Evolutionary conservation across 2,329 filamentous ascomycete species (phyloP).

Genomic region (Aspergillus quadrilineatus): DNA sequence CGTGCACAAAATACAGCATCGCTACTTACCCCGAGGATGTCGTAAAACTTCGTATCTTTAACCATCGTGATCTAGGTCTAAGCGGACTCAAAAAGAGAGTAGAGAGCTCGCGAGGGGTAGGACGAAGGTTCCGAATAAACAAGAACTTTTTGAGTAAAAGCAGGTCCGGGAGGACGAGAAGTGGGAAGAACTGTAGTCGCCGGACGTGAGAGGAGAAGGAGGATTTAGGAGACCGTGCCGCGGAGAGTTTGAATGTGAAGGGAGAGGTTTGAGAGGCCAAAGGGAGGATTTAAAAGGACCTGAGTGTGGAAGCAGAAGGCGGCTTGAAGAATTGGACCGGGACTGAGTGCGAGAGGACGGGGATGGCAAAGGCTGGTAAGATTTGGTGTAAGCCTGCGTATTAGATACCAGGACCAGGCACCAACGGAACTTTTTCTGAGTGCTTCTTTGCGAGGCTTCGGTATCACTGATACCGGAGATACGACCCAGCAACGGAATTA

Average conservation of each 20-base stretch:
- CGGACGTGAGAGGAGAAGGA: conserved; percentile 13
- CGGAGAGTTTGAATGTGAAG: conserved; percentile 9
- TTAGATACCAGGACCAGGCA: conserved; percentile 21
- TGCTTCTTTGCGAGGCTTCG: conserved; percentile 10
- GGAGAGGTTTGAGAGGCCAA: conserved; percentile 10
- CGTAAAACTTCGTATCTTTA: conserved; percentile 52
- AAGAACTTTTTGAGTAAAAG: conserved; percentile 21
- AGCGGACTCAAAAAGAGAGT: conserved; percentile 16
- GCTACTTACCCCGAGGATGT: conserved; percentile 47
- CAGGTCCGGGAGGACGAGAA: conserved; percentile 5
- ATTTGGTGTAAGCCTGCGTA: conserved; percentile 11
- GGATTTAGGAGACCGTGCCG: background rate
- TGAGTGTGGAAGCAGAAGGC: conserved; percentile 14
- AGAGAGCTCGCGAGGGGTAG: conserved; percentile 2
- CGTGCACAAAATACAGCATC: background rate
- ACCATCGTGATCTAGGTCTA: conserved; percentile 45
- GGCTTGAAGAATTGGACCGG: conserved; percentile 10
- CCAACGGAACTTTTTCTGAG: conserved; percentile 7
- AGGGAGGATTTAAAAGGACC: conserved; percentile 17
- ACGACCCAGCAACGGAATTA: conserved; percentile 12
- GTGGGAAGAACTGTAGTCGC: conserved; percentile 12
- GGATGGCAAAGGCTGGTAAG: conserved; percentile 5
- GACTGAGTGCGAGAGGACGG: conserved; percentile 2
- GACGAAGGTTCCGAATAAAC: conserved; percentile 15
- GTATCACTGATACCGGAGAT: conserved; percentile 22